Percentiles rank a stretch among this genome's conserved stretches.
Evolutionary conservation across 192 early-diverging fungal species (phyloP).

Genomic region (Podila epigama): DNA sequence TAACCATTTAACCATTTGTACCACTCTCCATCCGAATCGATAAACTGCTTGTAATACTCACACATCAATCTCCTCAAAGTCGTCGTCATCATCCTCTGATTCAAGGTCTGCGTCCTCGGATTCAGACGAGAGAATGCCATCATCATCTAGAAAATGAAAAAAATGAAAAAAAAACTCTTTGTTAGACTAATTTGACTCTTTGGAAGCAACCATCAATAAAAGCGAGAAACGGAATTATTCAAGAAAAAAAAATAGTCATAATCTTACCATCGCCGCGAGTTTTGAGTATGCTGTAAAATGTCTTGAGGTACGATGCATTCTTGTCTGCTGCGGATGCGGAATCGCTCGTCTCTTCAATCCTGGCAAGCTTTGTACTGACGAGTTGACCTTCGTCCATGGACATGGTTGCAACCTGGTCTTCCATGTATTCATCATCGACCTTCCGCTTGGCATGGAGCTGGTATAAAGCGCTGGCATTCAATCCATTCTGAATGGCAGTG

Average conservation of each 20-base stretch:
- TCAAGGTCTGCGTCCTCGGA: conserved; percentile 44
- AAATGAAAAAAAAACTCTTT: neutral
- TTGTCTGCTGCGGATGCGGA: conserved; percentile 24
- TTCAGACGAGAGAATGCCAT: conserved; percentile 44
- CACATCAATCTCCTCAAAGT: conserved; percentile 49
- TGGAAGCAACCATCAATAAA: neutral
- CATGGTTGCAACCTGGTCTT: conserved; percentile 24
- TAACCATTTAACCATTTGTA: neutral
- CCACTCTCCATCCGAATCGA: neutral
- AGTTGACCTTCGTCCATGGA: conserved; percentile 47
- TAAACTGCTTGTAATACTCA: conserved; percentile 4
- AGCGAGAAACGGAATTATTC: neutral
- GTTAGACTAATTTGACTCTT: neutral
- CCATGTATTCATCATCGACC: conserved; percentile 47
- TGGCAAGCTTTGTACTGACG: conserved; percentile 44
- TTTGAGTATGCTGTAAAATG: conserved; percentile 44
- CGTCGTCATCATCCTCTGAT: conserved; percentile 49
- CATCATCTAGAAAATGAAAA: conserved; percentile 19
- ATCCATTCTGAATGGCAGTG: too few species aligned
- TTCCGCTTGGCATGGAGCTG: conserved; percentile 34
- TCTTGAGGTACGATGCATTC: conserved; percentile 29
- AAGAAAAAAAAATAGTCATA: neutral
- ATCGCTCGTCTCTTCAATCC: conserved; percentile 36
- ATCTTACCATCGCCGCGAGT: conserved; percentile 37
- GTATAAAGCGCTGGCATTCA: neutral